Evolutionary conservation across 306 rosid species (phyloP), one percentile per base, ranked within the genome.

Genomic region (Rubus parviflorus): DNA sequence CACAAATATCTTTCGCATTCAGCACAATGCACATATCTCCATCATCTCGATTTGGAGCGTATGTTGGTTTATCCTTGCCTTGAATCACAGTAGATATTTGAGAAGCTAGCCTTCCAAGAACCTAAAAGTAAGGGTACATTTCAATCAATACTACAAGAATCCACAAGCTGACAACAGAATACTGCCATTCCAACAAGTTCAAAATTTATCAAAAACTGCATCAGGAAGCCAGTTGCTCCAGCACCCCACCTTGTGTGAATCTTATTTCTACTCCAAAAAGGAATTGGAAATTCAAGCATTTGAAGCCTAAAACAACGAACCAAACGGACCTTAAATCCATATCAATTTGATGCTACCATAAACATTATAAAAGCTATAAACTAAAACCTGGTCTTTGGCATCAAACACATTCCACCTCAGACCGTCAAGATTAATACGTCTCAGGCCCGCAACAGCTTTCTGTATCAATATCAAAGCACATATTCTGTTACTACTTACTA

Each of bases 1-100:
- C 97, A 77, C 86, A 80, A 62, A 94, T 65, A 82, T 92, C 98
- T 84, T 95, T 90, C 43, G 98, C 97, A 71, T 95, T 95, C 80
- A 92, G 97, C 80, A 95, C 97, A 42, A 95, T 76, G 82, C 98
- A 92, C 95, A 95, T 92, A 79, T 95, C 97, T 61, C 98, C 98
- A 74, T 95, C 97, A 5, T 95, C 97, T 66, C 91, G 97, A 79
- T 92, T 72, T 56, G 98, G 98, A 25, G 97, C 49, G 35, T 95
- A 92, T 9, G 97, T 95, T 45, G 98, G 98, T 77, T 92, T 95
- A 77, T 92, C 98, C 84, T 95, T 95, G 72, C 98, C 98, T 77
- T 85, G 92, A 78, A 95, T 72, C 62, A 95, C 97, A 47, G 98
- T 95, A 65, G 98, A 91, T 82, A 95, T 90, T 83, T 92, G 95